These are phyloP conservation scores for Globisporangium abappressorium DNA, from an alignment of 352 stramenopile genomes.

Conservation along the genomic window DNA sequence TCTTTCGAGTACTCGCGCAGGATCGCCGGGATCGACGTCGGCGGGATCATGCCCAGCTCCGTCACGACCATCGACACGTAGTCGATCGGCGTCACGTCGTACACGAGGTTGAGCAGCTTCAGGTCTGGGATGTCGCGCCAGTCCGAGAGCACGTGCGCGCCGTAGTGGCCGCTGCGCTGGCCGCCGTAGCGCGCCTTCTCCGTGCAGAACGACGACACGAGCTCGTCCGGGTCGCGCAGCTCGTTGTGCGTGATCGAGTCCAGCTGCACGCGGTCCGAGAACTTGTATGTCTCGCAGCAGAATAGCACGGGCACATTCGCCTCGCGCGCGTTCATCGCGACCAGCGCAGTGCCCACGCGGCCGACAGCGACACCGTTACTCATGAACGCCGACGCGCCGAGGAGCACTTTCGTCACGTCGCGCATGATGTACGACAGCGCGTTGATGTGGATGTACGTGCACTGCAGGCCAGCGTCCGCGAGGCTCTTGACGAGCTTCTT, in stretches of 20 bases:
- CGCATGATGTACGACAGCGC: constrained; percentile 95
- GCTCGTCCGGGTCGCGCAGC: constrained; percentile 92
- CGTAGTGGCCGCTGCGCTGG: constrained; percentile 12
- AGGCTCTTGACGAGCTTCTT: constrained; percentile 76
- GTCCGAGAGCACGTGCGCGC: constrained; percentile 71
- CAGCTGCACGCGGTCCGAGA: constrained; percentile 94
- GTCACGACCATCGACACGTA: constrained; percentile 97
- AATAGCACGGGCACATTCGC: constrained; percentile 96
- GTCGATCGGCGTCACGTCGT: constrained; percentile 96
- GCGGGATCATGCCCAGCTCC: constrained; percentile 97
- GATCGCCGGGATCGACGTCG: constrained; percentile 96
- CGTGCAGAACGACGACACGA: constrained; percentile 60
- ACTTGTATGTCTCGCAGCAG: constrained; percentile 99
- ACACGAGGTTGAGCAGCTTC: constrained; percentile 88
- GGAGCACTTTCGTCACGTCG: constrained; percentile 95
- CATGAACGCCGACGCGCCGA: constrained; percentile 94
- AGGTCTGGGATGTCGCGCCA: constrained; percentile 73
- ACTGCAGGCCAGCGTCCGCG: constrained; percentile 70
- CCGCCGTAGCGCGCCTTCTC: constrained; percentile 42
- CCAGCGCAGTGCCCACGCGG: constrained; percentile 89
- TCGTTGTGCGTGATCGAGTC: constrained; percentile 98
- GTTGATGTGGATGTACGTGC: constrained; percentile 94
- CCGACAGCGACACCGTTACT: constrained; percentile 93
- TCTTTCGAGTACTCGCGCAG: constrained; percentile 91
- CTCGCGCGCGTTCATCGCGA: constrained; percentile 90